Evolutionary conservation across 2,329 filamentous ascomycete species (phyloP).

Genomic region (Ophidiomyces ophidiicola): DNA sequence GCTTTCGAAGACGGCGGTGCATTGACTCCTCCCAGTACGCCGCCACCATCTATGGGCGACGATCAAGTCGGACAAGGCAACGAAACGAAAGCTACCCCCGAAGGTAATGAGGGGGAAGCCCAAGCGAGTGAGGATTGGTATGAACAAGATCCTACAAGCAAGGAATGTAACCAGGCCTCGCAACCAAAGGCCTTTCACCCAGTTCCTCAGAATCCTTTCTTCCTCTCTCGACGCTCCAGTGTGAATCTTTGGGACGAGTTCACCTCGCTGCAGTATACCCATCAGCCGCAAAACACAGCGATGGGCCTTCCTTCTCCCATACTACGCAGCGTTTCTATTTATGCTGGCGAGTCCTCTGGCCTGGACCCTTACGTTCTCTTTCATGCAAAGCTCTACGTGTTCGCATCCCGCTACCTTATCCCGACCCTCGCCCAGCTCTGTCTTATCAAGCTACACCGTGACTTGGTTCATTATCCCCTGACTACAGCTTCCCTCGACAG

Average conservation of each 20-base stretch:
- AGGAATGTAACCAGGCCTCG: slow-evolving; percentile 4
- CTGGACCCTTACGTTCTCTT: slow-evolving; percentile 29
- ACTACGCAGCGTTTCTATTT: slow-evolving; percentile 8
- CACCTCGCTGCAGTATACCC: slow-evolving; percentile 25
- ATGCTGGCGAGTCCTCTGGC: slow-evolving; percentile 10
- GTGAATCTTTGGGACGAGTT: slow-evolving; percentile 32
- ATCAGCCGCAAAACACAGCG: slow-evolving; percentile 16
- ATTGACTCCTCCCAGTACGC: slow-evolving; percentile 30
- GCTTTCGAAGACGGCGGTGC: slow-evolving; percentile 20
- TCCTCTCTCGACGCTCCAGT: slow-evolving; percentile 21
- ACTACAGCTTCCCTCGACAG: slow-evolving; percentile 2
- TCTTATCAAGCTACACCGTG: slow-evolving; percentile 30
- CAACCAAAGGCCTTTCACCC: slow-evolving; percentile 7
- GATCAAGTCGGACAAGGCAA: slow-evolving; percentile 12
- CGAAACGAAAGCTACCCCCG: slow-evolving; percentile 9
- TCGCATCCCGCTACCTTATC: slow-evolving; percentile 33
- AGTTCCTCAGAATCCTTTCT: slow-evolving; percentile 23
- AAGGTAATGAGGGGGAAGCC: slow-evolving; percentile 11
- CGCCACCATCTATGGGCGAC: slow-evolving; percentile 21
- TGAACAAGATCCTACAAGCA: slow-evolving; percentile 13
- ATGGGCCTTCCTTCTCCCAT: slow-evolving; percentile 11
- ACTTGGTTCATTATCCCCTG: slow-evolving; percentile 26
- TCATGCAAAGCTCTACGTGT: slow-evolving; percentile 35
- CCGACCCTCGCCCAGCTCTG: slow-evolving; percentile 30
- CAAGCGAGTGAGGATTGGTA: slow-evolving; percentile 10